These are phyloP conservation scores for Epichloe coenophiala DNA, from an alignment of 2,329 filamentous ascomycete genomes.

Conservation along the genomic window DNA sequence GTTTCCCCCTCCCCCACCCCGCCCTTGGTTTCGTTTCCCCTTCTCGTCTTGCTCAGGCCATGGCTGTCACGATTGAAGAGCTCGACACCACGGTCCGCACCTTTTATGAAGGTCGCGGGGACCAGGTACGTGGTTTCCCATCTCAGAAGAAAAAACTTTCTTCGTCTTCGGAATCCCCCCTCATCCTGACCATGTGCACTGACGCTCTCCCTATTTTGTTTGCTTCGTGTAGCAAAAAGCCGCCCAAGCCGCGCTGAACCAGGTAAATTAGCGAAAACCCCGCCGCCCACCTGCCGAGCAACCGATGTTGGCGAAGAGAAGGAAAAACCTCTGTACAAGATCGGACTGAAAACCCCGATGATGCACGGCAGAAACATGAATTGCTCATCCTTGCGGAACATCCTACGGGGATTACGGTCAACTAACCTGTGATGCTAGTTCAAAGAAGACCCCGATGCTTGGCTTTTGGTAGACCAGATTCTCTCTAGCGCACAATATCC, in stretches of 20 bases:
- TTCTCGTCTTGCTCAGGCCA: slow-evolving; percentile 25
- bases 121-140: slow-evolving; percentile 52
- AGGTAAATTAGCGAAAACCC: slow-evolving; percentile 39
- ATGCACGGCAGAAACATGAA: background rate
- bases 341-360: background rate
- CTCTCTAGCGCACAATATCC: slow-evolving; percentile 84
- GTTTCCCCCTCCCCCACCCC: slow-evolving; percentile 10
- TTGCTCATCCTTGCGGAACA: background rate
- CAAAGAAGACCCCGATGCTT: slow-evolving; percentile 97
- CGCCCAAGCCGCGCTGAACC: slow-evolving; percentile 84
- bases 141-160: background rate
- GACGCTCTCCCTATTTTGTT: slow-evolving; percentile 22
- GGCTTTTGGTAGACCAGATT: slow-evolving; percentile 95
- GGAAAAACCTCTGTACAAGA: background rate
- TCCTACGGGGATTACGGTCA: background rate
- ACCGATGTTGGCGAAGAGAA: background rate
- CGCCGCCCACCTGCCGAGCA: background rate
- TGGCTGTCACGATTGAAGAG: slow-evolving; percentile 73
- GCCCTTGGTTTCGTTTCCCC: slow-evolving; percentile 17
- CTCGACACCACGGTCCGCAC: slow-evolving; percentile 90
- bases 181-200: slow-evolving; percentile 13
- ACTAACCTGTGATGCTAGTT: slow-evolving; percentile 45
- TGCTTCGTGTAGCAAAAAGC: slow-evolving; percentile 65
- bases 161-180: background rate
- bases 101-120: slow-evolving; percentile 90